These are phyloP conservation scores for Neurospora sp. DNA, from an alignment of 495 filamentous ascomycete species.

Conservation along the genomic window DNA sequence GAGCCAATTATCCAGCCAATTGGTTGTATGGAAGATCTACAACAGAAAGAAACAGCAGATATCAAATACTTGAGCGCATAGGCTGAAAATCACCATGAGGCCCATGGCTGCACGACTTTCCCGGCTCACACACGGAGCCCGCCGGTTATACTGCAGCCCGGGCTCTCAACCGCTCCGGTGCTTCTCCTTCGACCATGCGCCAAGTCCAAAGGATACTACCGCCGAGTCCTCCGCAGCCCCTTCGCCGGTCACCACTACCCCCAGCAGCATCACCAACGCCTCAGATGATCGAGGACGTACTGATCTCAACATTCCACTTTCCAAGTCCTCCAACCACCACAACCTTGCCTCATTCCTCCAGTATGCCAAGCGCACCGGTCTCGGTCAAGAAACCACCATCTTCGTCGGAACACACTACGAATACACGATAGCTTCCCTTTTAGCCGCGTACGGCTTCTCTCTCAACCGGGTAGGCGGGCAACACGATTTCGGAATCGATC, in stretches of 20 bases:
- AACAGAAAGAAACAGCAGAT: not conserved
- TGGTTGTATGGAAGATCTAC: not conserved
- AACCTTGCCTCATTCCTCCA: conserved; percentile 61
- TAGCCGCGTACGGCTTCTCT: conserved; percentile 52
- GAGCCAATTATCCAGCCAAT: not conserved
- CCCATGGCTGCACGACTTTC: not conserved
- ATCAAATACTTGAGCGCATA: not conserved
- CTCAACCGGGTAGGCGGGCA: conserved; percentile 65
- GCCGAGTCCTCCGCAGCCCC: not conserved
- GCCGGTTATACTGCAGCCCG: not conserved
- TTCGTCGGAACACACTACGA: conserved; percentile 59
- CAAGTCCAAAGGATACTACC: not conserved
- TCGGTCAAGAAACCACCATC: conserved; percentile 40
- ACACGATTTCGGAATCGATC: conserved; percentile 73
- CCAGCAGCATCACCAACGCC: not conserved
- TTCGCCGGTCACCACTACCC: not conserved
- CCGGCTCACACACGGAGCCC: not conserved
- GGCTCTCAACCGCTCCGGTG: not conserved
- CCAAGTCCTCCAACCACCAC: conserved; percentile 47
- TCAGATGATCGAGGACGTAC: not conserved
- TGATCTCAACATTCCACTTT: conserved; percentile 12
- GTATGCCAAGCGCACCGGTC: conserved; percentile 51
- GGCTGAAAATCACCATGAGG: not conserved
- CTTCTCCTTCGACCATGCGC: not conserved
- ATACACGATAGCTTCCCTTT: conserved; percentile 59